Evolutionary conservation across 768 basidiomycete species (phyloP), one percentile per base, ranked within the genome.

Genomic region (Boletus rubescentipes): DNA sequence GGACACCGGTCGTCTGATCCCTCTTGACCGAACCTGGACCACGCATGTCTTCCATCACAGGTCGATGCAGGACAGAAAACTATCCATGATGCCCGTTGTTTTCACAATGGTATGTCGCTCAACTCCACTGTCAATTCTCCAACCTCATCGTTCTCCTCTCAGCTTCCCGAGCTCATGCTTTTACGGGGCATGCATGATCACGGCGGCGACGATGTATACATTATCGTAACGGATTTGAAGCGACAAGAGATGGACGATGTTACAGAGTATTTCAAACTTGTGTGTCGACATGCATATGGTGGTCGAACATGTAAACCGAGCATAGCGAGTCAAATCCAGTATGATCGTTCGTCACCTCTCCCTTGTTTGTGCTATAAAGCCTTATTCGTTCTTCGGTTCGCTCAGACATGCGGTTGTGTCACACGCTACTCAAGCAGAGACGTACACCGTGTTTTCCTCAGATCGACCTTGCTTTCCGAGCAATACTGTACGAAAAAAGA

Each of bases 371-470:
- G 26, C 16, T 41, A 31, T 47, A 31, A 18, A 51, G 10, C 35
- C 52, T 66, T 34, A 57, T 47, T 39, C 29, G 36, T 31, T 16
- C 23, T 51, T 47, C 20, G 9, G 31, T 42, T 31, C 49, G 16
- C 52, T 23, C 51, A 79, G 79, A 90, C 67, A 87, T 87, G 79
- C 84, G 84, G 23, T 71, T 90, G 42, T 81, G 76, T 53, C 85
- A 88, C 63, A 80, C 82, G 10, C 75, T 90, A 48, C 79, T 83
- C 53, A 80, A 81, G 40, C 85, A 87, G 62, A 81, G 81, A 32
- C 81, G 88, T n/a, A 85, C 81, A 6, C 88, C 88, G 0, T 90
- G 88, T 68, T 89, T 90, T 68, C 88, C 88, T 6, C 88, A 90
- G 69, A 86, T 90, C 71, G 88, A 90, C 71, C 79, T 90, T 54